phyloP scores from a whole-genome alignment of 1,284 basidiomycete genomes.

The Boletus smithii region DNA sequence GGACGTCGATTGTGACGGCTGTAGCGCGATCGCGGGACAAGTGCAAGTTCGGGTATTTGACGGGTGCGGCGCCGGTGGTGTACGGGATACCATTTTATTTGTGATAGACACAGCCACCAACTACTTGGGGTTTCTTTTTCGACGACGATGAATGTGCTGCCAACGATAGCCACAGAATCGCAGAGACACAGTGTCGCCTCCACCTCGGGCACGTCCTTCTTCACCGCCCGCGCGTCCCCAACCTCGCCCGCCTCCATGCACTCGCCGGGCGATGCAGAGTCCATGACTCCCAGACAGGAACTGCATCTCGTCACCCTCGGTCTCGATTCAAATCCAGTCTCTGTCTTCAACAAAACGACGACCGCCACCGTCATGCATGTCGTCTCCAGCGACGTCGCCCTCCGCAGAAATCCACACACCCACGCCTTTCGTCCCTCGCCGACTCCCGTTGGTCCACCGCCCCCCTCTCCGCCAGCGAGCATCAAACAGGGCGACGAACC shows the following conservation, averaged over 20 bases:
- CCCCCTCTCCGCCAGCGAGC: conserved; percentile 65
- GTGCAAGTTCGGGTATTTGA: conserved; percentile 91
- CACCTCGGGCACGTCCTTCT: no score
- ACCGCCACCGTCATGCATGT: conserved; percentile 33
- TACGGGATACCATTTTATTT: conserved; percentile 92
- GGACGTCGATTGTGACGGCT: conserved; percentile 66
- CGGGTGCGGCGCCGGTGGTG: conserved; percentile 92
- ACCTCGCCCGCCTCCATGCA: no score
- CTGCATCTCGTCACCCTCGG: no score
- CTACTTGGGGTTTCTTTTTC: neutral
- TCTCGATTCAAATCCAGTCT: conserved; percentile 41
- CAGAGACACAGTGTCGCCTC: neutral
- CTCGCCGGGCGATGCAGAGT: no score
- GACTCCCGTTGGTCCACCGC: conserved; percentile 53
- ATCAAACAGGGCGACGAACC: conserved; percentile 38
- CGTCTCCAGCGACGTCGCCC: conserved; percentile 27
- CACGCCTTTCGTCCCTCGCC: no score
- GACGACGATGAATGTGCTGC: neutral
- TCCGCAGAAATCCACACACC: no score
- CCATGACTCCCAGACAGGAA: no score
- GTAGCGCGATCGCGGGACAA: conserved; percentile 74
- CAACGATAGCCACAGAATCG: no score
- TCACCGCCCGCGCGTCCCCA: conserved; percentile 18
- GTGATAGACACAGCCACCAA: conserved; percentile 31
- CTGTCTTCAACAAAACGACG: no score